Evolutionary conservation across 352 stramenopile genomes (phyloP).

Genomic region (Phytophthora cajani): DNA sequence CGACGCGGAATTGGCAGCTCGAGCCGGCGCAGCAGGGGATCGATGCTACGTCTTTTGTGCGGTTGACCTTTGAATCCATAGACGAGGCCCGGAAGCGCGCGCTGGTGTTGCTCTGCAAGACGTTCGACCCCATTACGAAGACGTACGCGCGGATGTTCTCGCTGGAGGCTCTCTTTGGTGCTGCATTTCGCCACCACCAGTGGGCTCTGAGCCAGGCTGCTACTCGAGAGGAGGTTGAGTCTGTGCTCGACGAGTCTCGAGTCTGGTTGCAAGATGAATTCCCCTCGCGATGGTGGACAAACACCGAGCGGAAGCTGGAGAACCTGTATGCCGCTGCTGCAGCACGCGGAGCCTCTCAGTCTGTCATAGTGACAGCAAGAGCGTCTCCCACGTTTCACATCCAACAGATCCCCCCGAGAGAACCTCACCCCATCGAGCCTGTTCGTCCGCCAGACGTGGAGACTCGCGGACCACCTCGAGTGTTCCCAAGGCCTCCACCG

Average conservation of each 20-base stretch:
- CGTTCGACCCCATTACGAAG: constrained; percentile 66
- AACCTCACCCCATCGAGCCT: constrained; percentile 27
- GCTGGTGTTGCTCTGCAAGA: constrained; percentile 75
- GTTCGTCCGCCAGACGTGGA: constrained; percentile 17
- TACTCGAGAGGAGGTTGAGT: constrained; percentile 38
- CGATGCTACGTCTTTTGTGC: constrained; percentile 63
- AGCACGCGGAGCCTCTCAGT: constrained; percentile 5
- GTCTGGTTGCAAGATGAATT: constrained; percentile 56
- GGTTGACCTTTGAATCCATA: constrained; percentile 75
- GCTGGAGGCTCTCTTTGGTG: constrained; percentile 59
- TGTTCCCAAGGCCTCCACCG: constrained; percentile 21
- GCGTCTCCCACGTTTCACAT: constrained; percentile 18
- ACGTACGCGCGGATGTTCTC: constrained; percentile 71
- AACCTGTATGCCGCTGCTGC: neutral
- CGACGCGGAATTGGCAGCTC: constrained; percentile 34
- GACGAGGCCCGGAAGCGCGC: constrained; percentile 72
- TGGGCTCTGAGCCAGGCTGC: constrained; percentile 61
- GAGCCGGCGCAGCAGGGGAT: constrained; percentile 30
- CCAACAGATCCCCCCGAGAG: constrained; percentile 32
- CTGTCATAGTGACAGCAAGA: constrained; percentile 10
- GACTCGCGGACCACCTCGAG: constrained; percentile 28
- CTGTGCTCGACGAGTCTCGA: constrained; percentile 38
- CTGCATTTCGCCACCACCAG: constrained; percentile 67
- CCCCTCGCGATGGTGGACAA: constrained; percentile 59
- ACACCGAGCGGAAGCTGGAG: constrained; percentile 36